These are phyloP conservation scores for Cantharellus anzutake DNA, from an alignment of 768 basidiomycete species.

Conservation along the genomic window DNA sequence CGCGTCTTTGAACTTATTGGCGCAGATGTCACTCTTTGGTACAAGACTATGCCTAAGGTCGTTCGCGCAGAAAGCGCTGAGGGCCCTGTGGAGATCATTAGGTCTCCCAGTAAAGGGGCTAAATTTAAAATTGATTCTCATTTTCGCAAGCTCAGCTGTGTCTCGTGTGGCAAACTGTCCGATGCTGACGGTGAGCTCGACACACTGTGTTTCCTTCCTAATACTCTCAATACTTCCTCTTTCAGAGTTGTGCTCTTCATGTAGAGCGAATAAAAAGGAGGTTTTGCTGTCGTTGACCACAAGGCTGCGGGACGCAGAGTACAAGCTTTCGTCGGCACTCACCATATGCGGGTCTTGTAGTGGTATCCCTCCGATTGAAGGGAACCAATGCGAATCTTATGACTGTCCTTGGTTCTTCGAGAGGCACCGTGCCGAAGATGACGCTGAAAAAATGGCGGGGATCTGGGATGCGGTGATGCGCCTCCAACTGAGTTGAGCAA, in stretches of 20 bases:
- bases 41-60: slow-evolving; percentile 62
- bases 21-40: slow-evolving; percentile 76
- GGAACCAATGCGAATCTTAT: slow-evolving; percentile 56
- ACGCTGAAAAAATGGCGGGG: slow-evolving; percentile 6
- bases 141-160: slow-evolving; percentile 49
- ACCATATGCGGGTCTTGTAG: slow-evolving; percentile 57
- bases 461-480: background rate
- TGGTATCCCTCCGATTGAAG: slow-evolving; percentile 32
- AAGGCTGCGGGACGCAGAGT: slow-evolving; percentile 36
- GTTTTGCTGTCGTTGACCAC: slow-evolving; percentile 38
- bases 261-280: slow-evolving; percentile 29
- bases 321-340: slow-evolving; percentile 37
- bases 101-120: slow-evolving; percentile 14
- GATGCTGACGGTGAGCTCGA: slow-evolving; percentile 33
- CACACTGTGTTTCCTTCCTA: slow-evolving; percentile 4
- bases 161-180: slow-evolving; percentile 32
- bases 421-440: slow-evolving; percentile 29
- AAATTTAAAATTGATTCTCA: slow-evolving; percentile 49
- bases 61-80: slow-evolving; percentile 19
- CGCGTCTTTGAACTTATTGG: slow-evolving; percentile 85
- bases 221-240: background rate
- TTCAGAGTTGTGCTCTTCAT: slow-evolving; percentile 36
- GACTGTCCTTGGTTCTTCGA: slow-evolving; percentile 78
- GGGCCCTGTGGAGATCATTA: slow-evolving; percentile 1
- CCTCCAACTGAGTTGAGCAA: too few relatives aligned